These are phyloP conservation scores for Neoascochyta sp. DNA, from an alignment of 2,329 filamentous ascomycete genomes.

Conservation along the genomic window DNA sequence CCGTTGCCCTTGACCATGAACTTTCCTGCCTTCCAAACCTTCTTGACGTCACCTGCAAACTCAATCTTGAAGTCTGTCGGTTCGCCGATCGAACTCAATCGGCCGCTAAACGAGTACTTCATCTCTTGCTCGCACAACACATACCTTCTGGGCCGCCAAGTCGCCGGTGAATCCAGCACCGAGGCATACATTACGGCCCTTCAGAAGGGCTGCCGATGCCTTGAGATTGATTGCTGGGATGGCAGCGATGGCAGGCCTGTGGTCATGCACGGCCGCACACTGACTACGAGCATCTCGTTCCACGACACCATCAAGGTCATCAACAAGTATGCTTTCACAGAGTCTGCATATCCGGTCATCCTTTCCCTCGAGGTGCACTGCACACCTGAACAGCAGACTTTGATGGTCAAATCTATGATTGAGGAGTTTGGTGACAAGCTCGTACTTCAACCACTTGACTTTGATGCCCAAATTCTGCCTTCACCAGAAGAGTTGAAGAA, in stretches of 20 bases:
- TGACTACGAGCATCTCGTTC: constrained; percentile 86
- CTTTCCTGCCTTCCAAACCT: constrained; percentile 69
- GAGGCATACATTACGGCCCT: constrained; percentile 92
- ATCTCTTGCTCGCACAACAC: constrained; percentile 99
- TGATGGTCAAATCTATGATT: constrained; percentile 88
- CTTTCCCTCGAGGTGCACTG: constrained; percentile 96
- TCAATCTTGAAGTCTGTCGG: constrained; percentile 60
- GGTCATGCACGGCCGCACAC: constrained; percentile 84
- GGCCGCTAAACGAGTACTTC: constrained; percentile 93
- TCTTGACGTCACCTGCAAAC: constrained; percentile 52
- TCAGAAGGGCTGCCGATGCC: constrained; percentile 83
- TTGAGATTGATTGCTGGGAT: constrained; percentile 98
- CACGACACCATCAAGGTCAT: constrained; percentile 89
- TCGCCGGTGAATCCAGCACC: constrained; percentile 84
- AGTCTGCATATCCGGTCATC: constrained; percentile 84
- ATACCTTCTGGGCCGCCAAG: constrained; percentile 86
- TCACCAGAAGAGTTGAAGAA: constrained; percentile 81
- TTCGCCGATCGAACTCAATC: constrained; percentile 64
- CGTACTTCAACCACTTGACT: constrained; percentile 69
- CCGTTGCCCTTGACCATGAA: constrained; percentile 61
- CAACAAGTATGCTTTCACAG: constrained; percentile 87
- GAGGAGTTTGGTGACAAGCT: constrained; percentile 78
- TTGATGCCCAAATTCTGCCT: constrained; percentile 66
- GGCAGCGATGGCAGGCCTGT: constrained; percentile 81
- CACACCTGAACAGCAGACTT: constrained; percentile 72